A percentile compares a stretch with the other conserved stretches of the same genome.
phyloP scores from a whole-genome alignment of 371 early-diverging fungal genomes.

The Mortierella sp. region DNA sequence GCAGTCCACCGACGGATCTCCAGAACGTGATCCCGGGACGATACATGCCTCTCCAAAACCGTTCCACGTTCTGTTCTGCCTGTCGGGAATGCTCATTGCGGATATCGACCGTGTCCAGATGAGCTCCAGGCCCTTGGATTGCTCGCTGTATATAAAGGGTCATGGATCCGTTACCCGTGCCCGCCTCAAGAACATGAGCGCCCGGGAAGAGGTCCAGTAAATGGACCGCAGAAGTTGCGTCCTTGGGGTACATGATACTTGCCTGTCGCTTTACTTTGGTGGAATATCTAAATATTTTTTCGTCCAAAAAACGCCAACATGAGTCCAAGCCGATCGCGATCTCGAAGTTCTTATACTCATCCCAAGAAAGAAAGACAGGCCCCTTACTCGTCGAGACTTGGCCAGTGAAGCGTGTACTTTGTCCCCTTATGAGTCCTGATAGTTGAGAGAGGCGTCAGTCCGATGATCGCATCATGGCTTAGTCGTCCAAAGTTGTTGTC shows the following conservation, averaged over 20 bases:
- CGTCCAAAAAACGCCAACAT: neutral
- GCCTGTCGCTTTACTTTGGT: constrained; percentile 68
- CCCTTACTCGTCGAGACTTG: constrained; percentile 78
- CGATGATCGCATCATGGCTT: constrained; percentile 64
- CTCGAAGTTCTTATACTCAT: no score
- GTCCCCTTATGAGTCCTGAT: constrained; percentile 61
- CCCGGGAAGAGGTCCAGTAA: constrained; percentile 72
- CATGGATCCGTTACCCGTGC: constrained; percentile 81
- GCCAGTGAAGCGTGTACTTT: constrained; percentile 72
- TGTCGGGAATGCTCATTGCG: constrained; percentile 61
- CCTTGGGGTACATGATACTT: constrained; percentile 83
- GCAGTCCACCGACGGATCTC: constrained; percentile 57
- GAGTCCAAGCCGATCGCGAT: no score
- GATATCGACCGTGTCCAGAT: constrained; percentile 73
- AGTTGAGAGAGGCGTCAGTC: constrained; percentile 59
- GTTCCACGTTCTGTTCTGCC: constrained; percentile 65
- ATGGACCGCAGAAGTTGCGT: constrained; percentile 72
- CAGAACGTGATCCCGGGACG: constrained; percentile 62
- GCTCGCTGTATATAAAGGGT: constrained; percentile 76
- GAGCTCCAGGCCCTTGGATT: constrained; percentile 55
- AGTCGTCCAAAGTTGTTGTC: constrained; percentile 59
- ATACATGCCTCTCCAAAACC: constrained; percentile 70
- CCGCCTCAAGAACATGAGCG: constrained; percentile 76
- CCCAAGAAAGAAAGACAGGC: no score
- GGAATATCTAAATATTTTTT: constrained; percentile 58